Percentiles rank a stretch among this genome's conserved stretches.
phyloP scores from a whole-genome alignment of 208 protist species.

The Acanthamoeba divionensis region DNA sequence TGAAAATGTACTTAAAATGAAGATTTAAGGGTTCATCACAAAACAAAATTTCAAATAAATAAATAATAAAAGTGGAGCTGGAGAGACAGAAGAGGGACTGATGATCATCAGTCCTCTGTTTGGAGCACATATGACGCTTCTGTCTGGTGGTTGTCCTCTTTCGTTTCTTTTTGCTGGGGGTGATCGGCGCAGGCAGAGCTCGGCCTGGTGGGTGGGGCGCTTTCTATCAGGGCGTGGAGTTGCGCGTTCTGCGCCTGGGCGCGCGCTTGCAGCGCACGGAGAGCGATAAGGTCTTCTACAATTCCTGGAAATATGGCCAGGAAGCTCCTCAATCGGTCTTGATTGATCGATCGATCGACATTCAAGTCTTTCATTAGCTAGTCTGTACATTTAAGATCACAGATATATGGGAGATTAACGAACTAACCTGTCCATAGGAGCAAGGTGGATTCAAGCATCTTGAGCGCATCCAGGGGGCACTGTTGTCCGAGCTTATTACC shows the following conservation, averaged over 20 bases:
- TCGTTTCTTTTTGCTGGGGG: too few relatives aligned
- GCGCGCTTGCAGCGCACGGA: neutral
- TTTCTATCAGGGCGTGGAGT: neutral
- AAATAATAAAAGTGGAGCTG: too few relatives aligned
- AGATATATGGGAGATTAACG: neutral
- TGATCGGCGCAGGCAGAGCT: too few relatives aligned
- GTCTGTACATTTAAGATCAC: neutral
- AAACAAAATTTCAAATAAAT: too few relatives aligned
- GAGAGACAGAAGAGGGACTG: too few relatives aligned
- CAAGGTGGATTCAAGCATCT: neutral
- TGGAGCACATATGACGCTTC: too few relatives aligned
- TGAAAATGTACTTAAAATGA: too few relatives aligned
- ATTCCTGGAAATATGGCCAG: neutral
- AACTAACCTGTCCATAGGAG: neutral
- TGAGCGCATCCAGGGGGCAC: neutral
- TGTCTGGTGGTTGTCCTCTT: too few relatives aligned
- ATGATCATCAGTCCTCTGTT: too few relatives aligned
- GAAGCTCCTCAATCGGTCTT: conserved; percentile 10
- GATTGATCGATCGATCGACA: neutral
- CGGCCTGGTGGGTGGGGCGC: too few relatives aligned
- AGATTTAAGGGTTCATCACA: too few relatives aligned
- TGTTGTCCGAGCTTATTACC: neutral
- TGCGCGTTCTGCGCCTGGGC: neutral
- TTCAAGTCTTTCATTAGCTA: neutral
- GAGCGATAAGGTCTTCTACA: neutral